Evolutionary conservation across 768 basidiomycete species (phyloP).

Genomic region (Pleurotus giganteus): DNA sequence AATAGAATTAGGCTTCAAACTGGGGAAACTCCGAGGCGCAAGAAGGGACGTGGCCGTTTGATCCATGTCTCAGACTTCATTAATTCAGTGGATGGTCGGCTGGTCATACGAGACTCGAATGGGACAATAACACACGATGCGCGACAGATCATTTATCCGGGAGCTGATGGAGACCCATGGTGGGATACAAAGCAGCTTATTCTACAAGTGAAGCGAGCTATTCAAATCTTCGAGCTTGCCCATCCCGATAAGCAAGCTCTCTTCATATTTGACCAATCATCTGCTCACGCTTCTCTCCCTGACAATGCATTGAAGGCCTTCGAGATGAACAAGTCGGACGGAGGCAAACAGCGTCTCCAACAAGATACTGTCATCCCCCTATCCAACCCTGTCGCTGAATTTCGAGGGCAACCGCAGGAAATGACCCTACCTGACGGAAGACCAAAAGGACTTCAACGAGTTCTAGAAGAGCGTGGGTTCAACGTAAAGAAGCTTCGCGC

Average conservation of each 20-base stretch:
- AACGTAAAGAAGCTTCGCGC: conserved; percentile 19
- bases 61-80: conserved; percentile 44
- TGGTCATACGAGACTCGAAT: conserved; percentile 21
- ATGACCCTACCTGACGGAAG: conserved; percentile 15
- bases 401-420: conserved; percentile 12
- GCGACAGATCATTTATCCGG: conserved; percentile 34
- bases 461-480: conserved; percentile 28
- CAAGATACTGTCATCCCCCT: conserved; percentile 25
- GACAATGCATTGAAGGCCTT: conserved; percentile 31
- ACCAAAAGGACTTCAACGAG: conserved; percentile 31
- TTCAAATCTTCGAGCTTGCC: conserved; percentile 33
- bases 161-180: conserved; percentile 32
- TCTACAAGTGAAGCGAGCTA: conserved; percentile 28
- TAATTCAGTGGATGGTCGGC: conserved; percentile 27
- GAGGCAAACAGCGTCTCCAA: conserved; percentile 27
- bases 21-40: conserved; percentile 23
- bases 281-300: conserved; percentile 32
- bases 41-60: conserved; percentile 31
- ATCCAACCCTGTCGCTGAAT: conserved; percentile 20
- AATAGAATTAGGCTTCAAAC: conserved; percentile 20
- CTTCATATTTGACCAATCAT: conserved; percentile 43
- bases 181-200: conserved; percentile 36
- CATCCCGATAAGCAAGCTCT: conserved; percentile 28
- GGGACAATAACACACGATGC: conserved; percentile 29
- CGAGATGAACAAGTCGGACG: conserved; percentile 28